phyloP scores from a whole-genome alignment of 2,329 filamentous ascomycete genomes.

The Diplocarpon rosae region DNA sequence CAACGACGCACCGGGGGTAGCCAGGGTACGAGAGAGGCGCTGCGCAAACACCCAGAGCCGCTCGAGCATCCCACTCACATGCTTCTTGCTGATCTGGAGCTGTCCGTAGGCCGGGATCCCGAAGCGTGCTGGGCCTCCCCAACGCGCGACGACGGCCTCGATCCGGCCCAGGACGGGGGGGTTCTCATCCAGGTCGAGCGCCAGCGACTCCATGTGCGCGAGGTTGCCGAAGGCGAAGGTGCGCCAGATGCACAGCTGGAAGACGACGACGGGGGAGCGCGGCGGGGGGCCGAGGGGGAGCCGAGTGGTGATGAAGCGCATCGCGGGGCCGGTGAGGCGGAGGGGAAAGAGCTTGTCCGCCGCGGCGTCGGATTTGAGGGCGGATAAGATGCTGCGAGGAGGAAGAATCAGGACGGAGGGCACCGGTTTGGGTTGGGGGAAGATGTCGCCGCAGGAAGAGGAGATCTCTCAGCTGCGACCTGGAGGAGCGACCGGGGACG shows the following conservation, averaged over 20 bases:
- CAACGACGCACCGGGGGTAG: too few species aligned
- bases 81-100: slow-evolving; percentile 3
- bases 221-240: slow-evolving; percentile 6
- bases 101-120: slow-evolving; percentile 4
- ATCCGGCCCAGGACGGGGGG: not conserved
- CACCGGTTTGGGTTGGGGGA: too few species aligned
- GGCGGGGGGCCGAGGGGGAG: not conserved
- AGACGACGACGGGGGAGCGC: not conserved
- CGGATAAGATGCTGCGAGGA: not conserved
- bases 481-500: too few species aligned
- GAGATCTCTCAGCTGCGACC: too few species aligned
- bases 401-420: too few species aligned
- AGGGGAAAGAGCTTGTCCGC: slow-evolving; percentile 9
- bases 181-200: not conserved
- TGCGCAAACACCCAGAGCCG: slow-evolving; percentile 3
- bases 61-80: slow-evolving; percentile 3
- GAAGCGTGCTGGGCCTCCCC: too few species aligned
- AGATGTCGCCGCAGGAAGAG: too few species aligned
- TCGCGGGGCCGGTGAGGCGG: slow-evolving; percentile 5
- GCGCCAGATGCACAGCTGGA: slow-evolving; percentile 7
- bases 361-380: not conserved
- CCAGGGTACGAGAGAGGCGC: not conserved
- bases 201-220: not conserved
- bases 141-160: too few species aligned
- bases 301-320: slow-evolving; percentile 2